Evolutionary conservation across 2,329 filamentous ascomycete species (phyloP), one percentile per base, ranked within the genome.

Genomic region (Fusarium albidum): DNA sequence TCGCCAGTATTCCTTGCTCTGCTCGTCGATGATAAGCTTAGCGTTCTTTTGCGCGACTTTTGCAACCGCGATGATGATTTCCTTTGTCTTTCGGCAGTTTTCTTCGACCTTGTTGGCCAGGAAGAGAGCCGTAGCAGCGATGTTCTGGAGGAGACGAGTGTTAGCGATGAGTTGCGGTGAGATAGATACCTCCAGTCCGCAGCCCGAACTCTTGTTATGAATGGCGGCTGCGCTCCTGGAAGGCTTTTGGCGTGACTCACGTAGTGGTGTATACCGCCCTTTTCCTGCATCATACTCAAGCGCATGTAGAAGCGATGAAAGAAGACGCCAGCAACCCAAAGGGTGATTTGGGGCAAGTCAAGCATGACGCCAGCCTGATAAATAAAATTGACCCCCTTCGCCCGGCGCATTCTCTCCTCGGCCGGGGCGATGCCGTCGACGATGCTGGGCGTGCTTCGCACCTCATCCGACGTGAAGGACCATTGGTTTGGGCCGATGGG

Each of bases 271-370:
- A 96, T 84, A 12, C 92, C 92, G 57, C 82, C 82, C 59, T 86
- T 90, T 67, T 89, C 84, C 65, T 88, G 83, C 41, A 89, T 87
- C 83, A 96, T 88, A 69, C 87, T 94, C 69, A 82, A 87, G 59
- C 92, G 88, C 92, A 98, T 97, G 71, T 92, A 93, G 73, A 96
- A 98, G 27, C 95, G 86, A 73, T 99, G 94, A 72, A 99, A 93
- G 78, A 96, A 98, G 35, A 96, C 89, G 14, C 91, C 90, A 1
- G 95, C 95, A 0, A 96, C 96, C 74, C 90, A 93, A 34, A 99
- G 80, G 0, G 95, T 98, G 49, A 95, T 86, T 73, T 97, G 93
- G 11, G 94, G 94, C 42, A 98, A 79, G 71, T 96, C 94, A 45
- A 98, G 83, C 78, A 96, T 87, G 63, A 96, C 91, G 60, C 94